A percentile compares a stretch with the other conserved stretches of the same genome.
Conservation (phyloP, 106 monocot genomes). For the Dactylorhiza incarnata region DNA sequence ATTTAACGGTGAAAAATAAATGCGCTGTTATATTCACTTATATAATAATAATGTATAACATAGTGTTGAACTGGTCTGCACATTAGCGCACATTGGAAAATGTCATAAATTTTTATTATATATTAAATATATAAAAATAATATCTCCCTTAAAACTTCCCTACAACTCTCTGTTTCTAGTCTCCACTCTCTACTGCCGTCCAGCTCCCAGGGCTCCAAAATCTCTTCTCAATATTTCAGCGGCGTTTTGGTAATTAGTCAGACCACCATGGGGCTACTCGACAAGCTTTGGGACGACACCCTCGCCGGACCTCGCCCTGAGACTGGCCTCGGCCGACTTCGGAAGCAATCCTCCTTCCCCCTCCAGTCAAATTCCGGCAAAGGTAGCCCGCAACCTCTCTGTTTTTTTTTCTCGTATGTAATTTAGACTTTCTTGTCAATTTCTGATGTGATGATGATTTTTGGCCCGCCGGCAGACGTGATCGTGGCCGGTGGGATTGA, state of each 20-base stretch:
- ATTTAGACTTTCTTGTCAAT: too few species aligned
- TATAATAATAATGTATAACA: too few species aligned
- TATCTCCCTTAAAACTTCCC: too few species aligned
- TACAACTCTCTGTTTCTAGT: too few species aligned
- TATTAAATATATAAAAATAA: too few species aligned
- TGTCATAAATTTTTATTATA: too few species aligned
- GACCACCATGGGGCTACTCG: constrained; percentile 49
- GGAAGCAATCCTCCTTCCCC: constrained; percentile 37
- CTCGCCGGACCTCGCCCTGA: constrained; percentile 65
- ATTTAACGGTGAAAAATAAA: too few species aligned
- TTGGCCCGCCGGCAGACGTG: constrained; percentile 15
- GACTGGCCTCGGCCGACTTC: constrained; percentile 39
- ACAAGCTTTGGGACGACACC: constrained; percentile 77
- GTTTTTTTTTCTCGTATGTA: too few species aligned
- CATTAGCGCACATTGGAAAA: too few species aligned
- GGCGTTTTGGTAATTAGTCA: constrained; percentile 1
- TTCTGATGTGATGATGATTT: background rate
- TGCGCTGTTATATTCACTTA: too few species aligned
- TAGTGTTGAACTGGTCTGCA: too few species aligned
- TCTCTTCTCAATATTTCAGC: background rate
- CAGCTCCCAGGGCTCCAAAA: background rate
- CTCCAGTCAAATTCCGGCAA: constrained; percentile 18
- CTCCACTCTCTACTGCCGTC: too few species aligned
- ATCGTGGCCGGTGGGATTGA: constrained; percentile 5
- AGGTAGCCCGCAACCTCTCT: constrained; percentile 13